phyloP scores from a whole-genome alignment of 805 yeast species.

The Suhomyces prunicola region DNA sequence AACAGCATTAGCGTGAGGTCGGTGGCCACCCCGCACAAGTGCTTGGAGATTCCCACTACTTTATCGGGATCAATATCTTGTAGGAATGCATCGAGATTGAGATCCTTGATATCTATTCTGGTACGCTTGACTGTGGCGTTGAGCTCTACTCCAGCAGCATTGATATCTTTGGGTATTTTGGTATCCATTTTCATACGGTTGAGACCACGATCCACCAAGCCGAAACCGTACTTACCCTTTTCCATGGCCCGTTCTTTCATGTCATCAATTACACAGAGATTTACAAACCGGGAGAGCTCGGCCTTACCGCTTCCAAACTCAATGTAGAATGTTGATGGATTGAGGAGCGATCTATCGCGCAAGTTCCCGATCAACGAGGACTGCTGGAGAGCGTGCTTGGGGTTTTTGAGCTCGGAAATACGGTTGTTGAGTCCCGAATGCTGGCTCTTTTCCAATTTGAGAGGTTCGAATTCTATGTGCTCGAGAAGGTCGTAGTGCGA shows the following conservation, averaged over 20 bases:
- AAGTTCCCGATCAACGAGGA: constrained; percentile 73
- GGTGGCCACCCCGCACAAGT: constrained; percentile 91
- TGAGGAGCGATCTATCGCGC: constrained; percentile 38
- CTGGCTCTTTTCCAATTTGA: constrained; percentile 12
- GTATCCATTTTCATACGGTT: constrained; percentile 76
- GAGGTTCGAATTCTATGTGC: constrained; percentile 13
- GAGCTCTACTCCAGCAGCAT: constrained; percentile 4
- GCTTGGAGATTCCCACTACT: constrained; percentile 75
- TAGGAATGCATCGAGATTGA: constrained; percentile 49
- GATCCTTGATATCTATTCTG: constrained; percentile 78
- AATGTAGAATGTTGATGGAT: constrained; percentile 38
- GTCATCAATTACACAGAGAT: constrained; percentile 31
- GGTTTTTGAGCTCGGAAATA: constrained; percentile 49
- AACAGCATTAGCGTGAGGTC: constrained; percentile 76
- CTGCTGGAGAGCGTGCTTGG: constrained; percentile 81
- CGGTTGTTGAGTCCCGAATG: constrained; percentile 39
- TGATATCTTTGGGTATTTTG: constrained; percentile 57
- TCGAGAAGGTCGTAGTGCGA: constrained; percentile 18
- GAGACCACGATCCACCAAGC: constrained; percentile 73
- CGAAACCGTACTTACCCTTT: constrained; percentile 35
- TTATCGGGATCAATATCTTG: constrained; percentile 15
- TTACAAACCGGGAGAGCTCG: constrained; percentile 69
- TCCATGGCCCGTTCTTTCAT: neutral
- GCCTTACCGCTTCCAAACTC: constrained; percentile 95
- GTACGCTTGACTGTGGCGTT: constrained; percentile 45